phyloP scores from a whole-genome alignment of 768 basidiomycete genomes.

The Lyophyllum atratum region DNA sequence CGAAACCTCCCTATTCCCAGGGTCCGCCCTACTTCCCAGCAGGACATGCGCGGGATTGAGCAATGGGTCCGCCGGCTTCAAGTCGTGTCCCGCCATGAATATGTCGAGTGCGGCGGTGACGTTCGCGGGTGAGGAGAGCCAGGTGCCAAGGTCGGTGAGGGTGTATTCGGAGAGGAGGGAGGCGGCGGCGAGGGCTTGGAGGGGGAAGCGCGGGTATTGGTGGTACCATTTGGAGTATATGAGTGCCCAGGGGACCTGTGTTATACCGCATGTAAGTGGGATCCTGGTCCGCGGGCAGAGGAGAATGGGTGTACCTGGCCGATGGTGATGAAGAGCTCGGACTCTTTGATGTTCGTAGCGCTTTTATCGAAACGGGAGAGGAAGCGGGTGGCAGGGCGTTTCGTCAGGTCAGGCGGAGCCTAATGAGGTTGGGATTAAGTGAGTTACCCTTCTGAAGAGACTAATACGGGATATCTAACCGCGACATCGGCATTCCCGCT shows the following conservation, averaged over 20 bases:
- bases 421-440: constrained; percentile 14
- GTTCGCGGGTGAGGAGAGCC: constrained; percentile 40
- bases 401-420: constrained; percentile 22
- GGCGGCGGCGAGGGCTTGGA: constrained; percentile 49
- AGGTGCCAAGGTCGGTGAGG: constrained; percentile 51
- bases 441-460: not conserved
- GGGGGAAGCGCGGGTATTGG: constrained; percentile 54
- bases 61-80: constrained; percentile 31
- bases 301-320: constrained; percentile 39
- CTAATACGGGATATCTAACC: constrained; percentile 25
- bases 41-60: constrained; percentile 49
- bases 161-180: constrained; percentile 53
- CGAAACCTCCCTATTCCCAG: constrained; percentile 29
- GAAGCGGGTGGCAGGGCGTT: constrained; percentile 44
- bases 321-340: constrained; percentile 46
- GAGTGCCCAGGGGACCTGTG: constrained; percentile 56
- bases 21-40: constrained; percentile 29
- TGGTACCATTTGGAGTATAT: constrained; percentile 60
- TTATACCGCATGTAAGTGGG: not conserved
- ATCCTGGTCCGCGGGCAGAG: not conserved
- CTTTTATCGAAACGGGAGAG: constrained; percentile 60
- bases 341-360: constrained; percentile 62
- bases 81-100: constrained; percentile 44
- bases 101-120: constrained; percentile 35
- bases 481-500: constrained; percentile 43